Percentiles rank a stretch among this genome's conserved stretches.
These are phyloP conservation scores for Talaromyces proteolyticus DNA, from an alignment of 495 filamentous ascomycete genomes.

Conservation along the genomic window DNA sequence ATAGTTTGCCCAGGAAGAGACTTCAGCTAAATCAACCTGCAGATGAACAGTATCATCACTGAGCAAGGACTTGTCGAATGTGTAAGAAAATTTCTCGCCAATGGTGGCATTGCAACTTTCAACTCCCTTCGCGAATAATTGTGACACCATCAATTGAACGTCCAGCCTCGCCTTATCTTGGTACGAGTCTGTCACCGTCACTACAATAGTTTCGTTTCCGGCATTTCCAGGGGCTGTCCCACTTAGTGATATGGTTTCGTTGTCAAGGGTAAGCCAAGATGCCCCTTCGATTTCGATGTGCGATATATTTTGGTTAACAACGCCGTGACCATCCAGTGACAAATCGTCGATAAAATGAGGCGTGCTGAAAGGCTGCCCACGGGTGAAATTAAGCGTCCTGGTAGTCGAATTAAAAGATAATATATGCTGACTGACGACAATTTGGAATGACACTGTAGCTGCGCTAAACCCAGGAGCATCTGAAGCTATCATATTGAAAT, in stretches of 20 bases:
- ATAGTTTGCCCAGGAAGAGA: conserved; percentile 63
- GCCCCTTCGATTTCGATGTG: conserved; percentile 50
- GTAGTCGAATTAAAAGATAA: conserved; percentile 53
- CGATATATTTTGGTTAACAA: conserved; percentile 37
- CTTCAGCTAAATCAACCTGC: conserved; percentile 41
- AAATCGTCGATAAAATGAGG: conserved; percentile 46
- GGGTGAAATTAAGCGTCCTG: conserved; percentile 53
- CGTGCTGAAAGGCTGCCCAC: conserved; percentile 49
- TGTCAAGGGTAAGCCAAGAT: conserved; percentile 65
- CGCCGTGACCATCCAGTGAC: conserved; percentile 54
- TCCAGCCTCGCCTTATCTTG: conserved; percentile 58
- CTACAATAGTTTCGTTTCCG: conserved; percentile 55
- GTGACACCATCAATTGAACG: conserved; percentile 51
- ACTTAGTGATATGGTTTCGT: conserved; percentile 51
- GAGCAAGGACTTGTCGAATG: conserved; percentile 51
- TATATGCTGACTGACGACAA: conserved; percentile 65
- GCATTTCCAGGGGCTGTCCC: conserved; percentile 57
- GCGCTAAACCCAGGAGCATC: conserved; percentile 74
- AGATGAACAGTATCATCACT: conserved; percentile 47
- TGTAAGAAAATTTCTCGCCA: conserved; percentile 60
- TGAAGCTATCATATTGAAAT: conserved; percentile 69
- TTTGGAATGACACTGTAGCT: conserved; percentile 56
- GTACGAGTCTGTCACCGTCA: conserved; percentile 59
- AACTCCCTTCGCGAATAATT: conserved; percentile 37
- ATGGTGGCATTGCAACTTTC: conserved; percentile 47